Conservation (phyloP, 805 yeast species). For the Ogataea thermomethanolica region DNA sequence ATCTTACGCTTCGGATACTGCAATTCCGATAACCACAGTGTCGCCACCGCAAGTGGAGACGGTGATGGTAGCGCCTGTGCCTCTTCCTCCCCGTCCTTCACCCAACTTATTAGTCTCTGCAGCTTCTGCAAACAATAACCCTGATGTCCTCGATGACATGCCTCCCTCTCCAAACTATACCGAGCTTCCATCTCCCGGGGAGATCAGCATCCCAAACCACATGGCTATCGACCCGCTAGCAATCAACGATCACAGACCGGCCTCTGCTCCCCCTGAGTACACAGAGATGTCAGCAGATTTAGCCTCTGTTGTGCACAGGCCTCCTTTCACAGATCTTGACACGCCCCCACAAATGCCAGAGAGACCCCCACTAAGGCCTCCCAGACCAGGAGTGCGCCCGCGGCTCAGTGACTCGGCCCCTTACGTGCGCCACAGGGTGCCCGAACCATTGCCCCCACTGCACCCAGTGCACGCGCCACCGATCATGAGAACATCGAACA, state of each 20-base stretch:
- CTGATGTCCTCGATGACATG: conserved; percentile 18
- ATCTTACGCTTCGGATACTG: too few relatives aligned
- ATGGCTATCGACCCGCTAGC: conserved; percentile 27
- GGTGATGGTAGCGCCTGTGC: conserved; percentile 12
- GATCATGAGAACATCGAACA: neutral
- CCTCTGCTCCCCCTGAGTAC: conserved; percentile 38
- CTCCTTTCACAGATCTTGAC: conserved; percentile 21
- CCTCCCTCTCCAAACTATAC: conserved; percentile 34
- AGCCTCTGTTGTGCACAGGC: conserved; percentile 19
- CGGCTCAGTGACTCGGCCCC: neutral
- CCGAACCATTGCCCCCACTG: conserved; percentile 2
- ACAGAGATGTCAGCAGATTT: conserved; percentile 30
- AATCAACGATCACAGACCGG: conserved; percentile 24
- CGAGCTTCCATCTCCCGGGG: conserved; percentile 24
- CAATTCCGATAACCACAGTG: too few relatives aligned
- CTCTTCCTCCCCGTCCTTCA: conserved; percentile 13
- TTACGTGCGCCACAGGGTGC: neutral
- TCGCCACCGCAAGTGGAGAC: too few relatives aligned
- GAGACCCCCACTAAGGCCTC: conserved; percentile 15
- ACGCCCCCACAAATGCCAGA: conserved; percentile 12
- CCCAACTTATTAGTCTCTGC: conserved; percentile 1
- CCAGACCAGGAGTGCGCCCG: conserved; percentile 6
- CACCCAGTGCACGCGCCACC: conserved; percentile 19
- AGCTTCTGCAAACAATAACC: neutral
- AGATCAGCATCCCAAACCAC: conserved; percentile 25